Evolutionary conservation across 352 stramenopile genomes (phyloP).

Genomic region (Phytophthora hibernalis): DNA sequence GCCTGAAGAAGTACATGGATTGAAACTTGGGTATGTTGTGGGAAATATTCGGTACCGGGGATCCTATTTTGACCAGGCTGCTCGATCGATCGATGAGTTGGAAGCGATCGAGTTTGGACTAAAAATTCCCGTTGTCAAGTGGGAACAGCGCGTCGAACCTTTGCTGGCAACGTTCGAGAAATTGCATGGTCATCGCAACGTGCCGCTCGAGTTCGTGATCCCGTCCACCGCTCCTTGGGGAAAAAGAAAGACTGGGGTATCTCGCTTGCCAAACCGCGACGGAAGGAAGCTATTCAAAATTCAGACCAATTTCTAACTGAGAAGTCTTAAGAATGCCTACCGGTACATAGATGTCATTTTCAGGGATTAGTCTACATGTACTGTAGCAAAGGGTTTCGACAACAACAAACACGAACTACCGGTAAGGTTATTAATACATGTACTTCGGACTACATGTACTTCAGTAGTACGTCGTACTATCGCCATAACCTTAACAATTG

Average conservation of each 20-base stretch:
- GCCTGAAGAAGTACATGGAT: conserved; percentile 35
- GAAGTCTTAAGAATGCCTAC: no score
- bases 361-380: no score
- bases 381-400: no score
- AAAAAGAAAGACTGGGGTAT: conserved; percentile 68
- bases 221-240: conserved; percentile 67
- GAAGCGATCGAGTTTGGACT: conserved; percentile 6
- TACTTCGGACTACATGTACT: no score
- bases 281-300: neutral
- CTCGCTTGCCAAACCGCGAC: neutral
- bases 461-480: no score
- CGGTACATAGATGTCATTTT: no score
- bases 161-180: conserved; percentile 4
- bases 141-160: no score
- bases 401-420: no score
- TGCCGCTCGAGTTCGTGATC: conserved; percentile 86
- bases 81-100: conserved; percentile 3
- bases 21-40: conserved; percentile 31
- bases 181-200: conserved; percentile 34
- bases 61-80: conserved; percentile 5
- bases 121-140: neutral
- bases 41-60: neutral
- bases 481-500: no score
- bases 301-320: no score
- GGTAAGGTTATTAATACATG: no score